Percentiles rank a stretch among this genome's conserved stretches.
Conservation (phyloP, 129 eudicot genomes). For the Saussurea involucrata region DNA sequence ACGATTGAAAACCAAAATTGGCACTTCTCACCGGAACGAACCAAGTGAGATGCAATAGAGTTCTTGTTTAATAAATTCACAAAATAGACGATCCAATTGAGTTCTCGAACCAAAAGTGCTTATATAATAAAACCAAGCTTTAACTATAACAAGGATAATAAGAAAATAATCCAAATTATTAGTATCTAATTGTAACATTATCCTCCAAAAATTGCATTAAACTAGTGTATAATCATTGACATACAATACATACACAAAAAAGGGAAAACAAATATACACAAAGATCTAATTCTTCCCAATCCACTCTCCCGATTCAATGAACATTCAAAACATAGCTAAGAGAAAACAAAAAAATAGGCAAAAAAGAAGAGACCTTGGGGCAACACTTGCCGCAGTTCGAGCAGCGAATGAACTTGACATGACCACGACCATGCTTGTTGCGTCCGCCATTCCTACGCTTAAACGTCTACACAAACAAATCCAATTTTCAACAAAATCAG, state of each 20-base stretch:
- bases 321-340: not conserved
- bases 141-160: not conserved
- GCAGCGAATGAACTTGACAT: slow-evolving; percentile 72
- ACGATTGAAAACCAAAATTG: no score
- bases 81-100: no score
- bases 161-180: not conserved
- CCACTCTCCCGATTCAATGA: not conserved
- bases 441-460: slow-evolving; percentile 78
- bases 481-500: not conserved
- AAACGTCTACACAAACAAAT: slow-evolving; percentile 47
- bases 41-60: no score
- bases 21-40: no score
- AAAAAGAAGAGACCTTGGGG: slow-evolving; percentile 51
- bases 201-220: not conserved
- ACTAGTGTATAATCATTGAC: not conserved
- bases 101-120: not conserved
- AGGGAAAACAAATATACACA: not conserved
- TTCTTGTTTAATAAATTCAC: not conserved
- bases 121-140: not conserved
- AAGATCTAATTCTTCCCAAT: not conserved
- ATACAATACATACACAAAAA: not conserved
- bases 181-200: not conserved
- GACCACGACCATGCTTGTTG: slow-evolving; percentile 86
- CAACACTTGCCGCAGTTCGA: slow-evolving; percentile 78
- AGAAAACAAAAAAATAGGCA: not conserved